These are phyloP conservation scores for Gossypium raimondii DNA, from an alignment of 345 rosid genomes.

Conservation along the genomic window DNA sequence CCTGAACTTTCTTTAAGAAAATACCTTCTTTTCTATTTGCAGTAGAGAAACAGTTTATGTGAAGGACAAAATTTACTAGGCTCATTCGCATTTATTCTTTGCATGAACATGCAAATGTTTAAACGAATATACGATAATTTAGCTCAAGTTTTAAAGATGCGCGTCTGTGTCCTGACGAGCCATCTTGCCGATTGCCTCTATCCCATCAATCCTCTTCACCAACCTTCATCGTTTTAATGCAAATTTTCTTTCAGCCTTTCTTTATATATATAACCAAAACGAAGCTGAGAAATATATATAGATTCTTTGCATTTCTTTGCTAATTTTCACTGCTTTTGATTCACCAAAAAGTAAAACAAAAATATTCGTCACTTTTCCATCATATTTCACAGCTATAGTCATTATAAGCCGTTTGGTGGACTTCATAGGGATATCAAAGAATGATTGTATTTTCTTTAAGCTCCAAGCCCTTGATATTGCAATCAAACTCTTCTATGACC, in stretches of 20 bases:
- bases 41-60: not conserved
- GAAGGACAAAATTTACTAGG: not conserved
- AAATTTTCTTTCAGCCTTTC: too few species aligned
- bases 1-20: conserved; percentile 44
- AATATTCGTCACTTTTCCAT: conserved; percentile 28
- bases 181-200: conserved; percentile 73
- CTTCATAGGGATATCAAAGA: conserved; percentile 26
- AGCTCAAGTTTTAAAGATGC: conserved; percentile 61
- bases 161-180: conserved; percentile 78
- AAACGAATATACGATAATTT: not conserved
- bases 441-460: conserved; percentile 7
- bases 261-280: too few species aligned
- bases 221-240: too few species aligned
- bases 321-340: not conserved
- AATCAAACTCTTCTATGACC: conserved; percentile 36
- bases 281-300: too few species aligned
- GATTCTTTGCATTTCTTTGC: not conserved
- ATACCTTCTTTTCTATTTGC: not conserved
- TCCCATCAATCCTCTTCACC: conserved; percentile 57
- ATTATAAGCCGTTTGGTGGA: conserved; percentile 26
- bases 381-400: conserved; percentile 25
- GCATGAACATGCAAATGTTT: not conserved
- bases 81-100: not conserved
- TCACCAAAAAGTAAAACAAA: not conserved
- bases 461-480: conserved; percentile 23